These are phyloP conservation scores for Stromatinia cepivora DNA, from an alignment of 2,329 filamentous ascomycete species.

Conservation along the genomic window DNA sequence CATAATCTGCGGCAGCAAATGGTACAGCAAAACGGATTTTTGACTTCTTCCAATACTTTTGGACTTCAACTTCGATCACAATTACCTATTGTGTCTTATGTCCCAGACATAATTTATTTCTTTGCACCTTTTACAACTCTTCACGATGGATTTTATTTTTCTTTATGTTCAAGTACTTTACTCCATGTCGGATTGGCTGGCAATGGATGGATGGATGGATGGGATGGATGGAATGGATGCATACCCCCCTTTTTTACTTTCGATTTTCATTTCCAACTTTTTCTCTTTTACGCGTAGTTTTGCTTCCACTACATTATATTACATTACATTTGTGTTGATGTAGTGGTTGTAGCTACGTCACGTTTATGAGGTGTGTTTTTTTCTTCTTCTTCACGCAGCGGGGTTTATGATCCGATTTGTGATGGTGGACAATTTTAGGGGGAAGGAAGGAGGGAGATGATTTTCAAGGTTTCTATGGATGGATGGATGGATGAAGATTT, in stretches of 20 bases:
- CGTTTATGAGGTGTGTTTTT: neutral
- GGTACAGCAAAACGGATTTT: neutral
- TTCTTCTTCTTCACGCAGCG: neutral
- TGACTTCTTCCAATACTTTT: neutral
- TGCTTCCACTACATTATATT: neutral
- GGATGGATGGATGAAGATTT: neutral
- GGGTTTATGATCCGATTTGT: neutral
- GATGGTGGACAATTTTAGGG: neutral
- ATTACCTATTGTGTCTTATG: neutral
- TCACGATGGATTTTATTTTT: neutral
- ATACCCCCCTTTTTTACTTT: conserved; percentile 15
- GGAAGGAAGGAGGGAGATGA: no score
- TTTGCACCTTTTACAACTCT: neutral
- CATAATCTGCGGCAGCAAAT: neutral
- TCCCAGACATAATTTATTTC: conserved; percentile 10
- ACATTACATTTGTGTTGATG: conserved; percentile 3
- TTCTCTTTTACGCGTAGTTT: neutral
- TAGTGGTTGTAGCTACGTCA: neutral
- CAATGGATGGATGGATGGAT: conserved; percentile 1
- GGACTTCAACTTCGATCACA: neutral
- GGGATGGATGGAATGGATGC: conserved; percentile 7
- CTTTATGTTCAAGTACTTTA: conserved; percentile 15
- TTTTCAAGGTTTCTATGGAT: neutral
- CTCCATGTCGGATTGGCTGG: neutral
- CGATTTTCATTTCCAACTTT: neutral